Conservation (phyloP, 1,284 basidiomycete genomes). For the Sphaerobolus stellatus region DNA sequence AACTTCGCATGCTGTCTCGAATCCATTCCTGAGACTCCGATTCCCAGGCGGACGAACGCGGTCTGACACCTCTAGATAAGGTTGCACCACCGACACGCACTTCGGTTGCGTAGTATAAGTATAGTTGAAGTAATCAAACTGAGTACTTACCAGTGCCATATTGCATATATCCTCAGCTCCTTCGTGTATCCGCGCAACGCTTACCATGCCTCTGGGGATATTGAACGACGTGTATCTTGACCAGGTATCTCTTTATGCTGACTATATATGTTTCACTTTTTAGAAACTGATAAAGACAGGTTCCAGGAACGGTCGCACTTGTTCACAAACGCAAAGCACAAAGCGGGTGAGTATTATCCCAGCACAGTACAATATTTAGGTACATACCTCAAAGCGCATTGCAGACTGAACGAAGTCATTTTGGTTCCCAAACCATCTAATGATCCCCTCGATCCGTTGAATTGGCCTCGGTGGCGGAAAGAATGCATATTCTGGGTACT, state of each 20-base stretch:
- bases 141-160: too few species aligned
- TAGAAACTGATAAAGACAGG: background rate
- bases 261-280: background rate
- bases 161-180: too few species aligned
- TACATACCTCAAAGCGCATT: slow-evolving; percentile 5
- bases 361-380: slow-evolving; percentile 8
- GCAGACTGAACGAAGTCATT: slow-evolving; percentile 38
- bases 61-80: too few species aligned
- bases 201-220: slow-evolving; percentile 40
- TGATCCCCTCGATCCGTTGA: slow-evolving; percentile 45
- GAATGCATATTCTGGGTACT: slow-evolving; percentile 6
- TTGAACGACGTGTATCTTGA: slow-evolving; percentile 38
- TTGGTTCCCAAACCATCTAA: slow-evolving; percentile 47
- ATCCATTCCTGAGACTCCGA: too few species aligned
- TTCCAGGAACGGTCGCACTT: slow-evolving; percentile 41
- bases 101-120: too few species aligned
- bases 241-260: slow-evolving; percentile 22
- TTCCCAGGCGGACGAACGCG: too few species aligned
- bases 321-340: slow-evolving; percentile 31
- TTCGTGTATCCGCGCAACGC: too few species aligned
- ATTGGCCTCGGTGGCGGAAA: slow-evolving; percentile 41
- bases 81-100: too few species aligned
- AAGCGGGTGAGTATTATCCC: background rate
- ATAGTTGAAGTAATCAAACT: too few species aligned
- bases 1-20: too few species aligned